phyloP scores from a whole-genome alignment of 2,329 filamentous ascomycete genomes.

The Scedosporium boydii region DNA sequence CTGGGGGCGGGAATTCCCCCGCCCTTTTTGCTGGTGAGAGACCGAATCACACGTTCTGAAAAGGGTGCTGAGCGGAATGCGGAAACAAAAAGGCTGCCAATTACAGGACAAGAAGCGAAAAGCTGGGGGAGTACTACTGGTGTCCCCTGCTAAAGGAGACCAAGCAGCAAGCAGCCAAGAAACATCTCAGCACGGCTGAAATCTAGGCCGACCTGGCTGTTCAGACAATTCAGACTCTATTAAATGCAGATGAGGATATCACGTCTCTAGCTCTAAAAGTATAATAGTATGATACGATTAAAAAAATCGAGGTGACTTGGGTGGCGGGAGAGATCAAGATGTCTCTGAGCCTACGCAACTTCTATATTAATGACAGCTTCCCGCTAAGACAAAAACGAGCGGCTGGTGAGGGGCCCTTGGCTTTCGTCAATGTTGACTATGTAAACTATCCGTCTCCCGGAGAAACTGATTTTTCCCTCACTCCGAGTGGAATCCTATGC shows the following conservation, averaged over 20 bases:
- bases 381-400: not conserved
- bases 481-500: not conserved
- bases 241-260: too few species aligned
- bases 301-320: not conserved
- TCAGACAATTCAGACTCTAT: too few species aligned
- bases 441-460: not conserved
- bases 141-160: too few species aligned
- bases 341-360: not conserved
- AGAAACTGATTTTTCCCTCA: not conserved
- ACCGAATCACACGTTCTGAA: not conserved
- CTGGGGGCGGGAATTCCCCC: not conserved
- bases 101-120: too few species aligned
- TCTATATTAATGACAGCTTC: not conserved
- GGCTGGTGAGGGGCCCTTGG: not conserved
- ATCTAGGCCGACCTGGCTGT: too few species aligned
- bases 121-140: too few species aligned
- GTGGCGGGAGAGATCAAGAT: not conserved
- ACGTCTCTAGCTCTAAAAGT: too few species aligned
- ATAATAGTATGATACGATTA: not conserved
- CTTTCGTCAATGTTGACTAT: too few species aligned
- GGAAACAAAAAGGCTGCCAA: not conserved
- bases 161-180: too few species aligned
- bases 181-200: too few species aligned
- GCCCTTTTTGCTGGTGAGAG: not conserved
- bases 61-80: not conserved